These are phyloP conservation scores for Ophidiomyces ophidiicola DNA, from an alignment of 2,329 filamentous ascomycete species.

Conservation along the genomic window DNA sequence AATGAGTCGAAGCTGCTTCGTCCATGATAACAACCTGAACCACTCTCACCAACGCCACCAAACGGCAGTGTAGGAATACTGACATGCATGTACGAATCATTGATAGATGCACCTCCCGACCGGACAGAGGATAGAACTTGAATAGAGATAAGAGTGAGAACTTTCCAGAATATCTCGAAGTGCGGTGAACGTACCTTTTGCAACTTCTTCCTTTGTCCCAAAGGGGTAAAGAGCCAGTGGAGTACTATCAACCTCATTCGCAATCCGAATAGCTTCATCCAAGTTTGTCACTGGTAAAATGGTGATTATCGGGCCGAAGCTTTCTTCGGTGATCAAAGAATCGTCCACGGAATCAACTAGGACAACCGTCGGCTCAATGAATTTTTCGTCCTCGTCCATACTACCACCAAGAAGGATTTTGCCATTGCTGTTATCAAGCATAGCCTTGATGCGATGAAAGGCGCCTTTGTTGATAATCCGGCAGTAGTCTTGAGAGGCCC, in stretches of 20 bases:
- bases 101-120: conserved; percentile 52
- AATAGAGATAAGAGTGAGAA: conserved; percentile 1
- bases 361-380: conserved; percentile 90
- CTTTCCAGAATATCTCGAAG: background rate
- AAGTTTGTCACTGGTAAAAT: conserved; percentile 65
- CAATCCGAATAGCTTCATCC: conserved; percentile 73
- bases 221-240: conserved; percentile 78
- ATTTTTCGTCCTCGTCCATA: conserved; percentile 65
- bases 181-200: conserved; percentile 47
- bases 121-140: conserved; percentile 50
- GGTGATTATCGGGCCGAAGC: conserved; percentile 84
- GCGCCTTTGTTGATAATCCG: conserved; percentile 70
- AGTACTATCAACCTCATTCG: conserved; percentile 69
- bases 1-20: conserved; percentile 54
- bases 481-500: conserved; percentile 63
- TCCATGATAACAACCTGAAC: conserved; percentile 65
- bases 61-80: conserved; percentile 61
- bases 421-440: conserved; percentile 75
- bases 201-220: conserved; percentile 64
- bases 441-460: conserved; percentile 72
- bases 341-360: conserved; percentile 64
- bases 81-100: conserved; percentile 55
- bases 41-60: conserved; percentile 71
- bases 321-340: conserved; percentile 68
- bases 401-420: conserved; percentile 78